Conservation (phyloP, 805 yeast genomes). For the Yarrowia sp. region DNA sequence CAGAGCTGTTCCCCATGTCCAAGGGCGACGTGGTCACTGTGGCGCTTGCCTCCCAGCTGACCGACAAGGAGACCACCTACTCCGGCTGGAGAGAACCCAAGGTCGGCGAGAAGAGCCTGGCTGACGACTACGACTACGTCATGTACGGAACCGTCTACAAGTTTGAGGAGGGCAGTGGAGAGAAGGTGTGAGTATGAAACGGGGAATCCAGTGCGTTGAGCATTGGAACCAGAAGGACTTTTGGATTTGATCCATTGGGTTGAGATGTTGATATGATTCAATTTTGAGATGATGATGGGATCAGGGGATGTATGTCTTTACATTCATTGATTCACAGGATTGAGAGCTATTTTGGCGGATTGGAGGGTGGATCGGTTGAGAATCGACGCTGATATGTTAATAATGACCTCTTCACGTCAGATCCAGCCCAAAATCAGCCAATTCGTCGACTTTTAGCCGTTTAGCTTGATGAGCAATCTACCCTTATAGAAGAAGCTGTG, state of each 20-base stretch:
- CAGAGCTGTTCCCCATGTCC: constrained; percentile 87
- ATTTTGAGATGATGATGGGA: background rate
- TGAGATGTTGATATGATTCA: background rate
- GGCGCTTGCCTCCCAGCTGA: constrained; percentile 79
- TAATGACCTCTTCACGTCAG: too few relatives aligned
- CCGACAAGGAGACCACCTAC: constrained; percentile 55
- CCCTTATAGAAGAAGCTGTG: too few relatives aligned
- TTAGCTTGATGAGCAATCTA: background rate
- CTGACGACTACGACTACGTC: constrained; percentile 97
- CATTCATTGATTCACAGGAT: too few relatives aligned
- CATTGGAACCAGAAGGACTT: too few relatives aligned
- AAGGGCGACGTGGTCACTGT: constrained; percentile 80
- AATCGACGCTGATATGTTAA: too few relatives aligned
- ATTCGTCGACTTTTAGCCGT: background rate
- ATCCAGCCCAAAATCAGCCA: background rate
- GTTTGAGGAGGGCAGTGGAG: constrained; percentile 82
- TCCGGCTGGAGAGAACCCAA: constrained; percentile 86
- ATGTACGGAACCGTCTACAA: constrained; percentile 98
- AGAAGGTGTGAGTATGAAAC: constrained; percentile 52
- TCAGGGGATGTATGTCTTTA: too few relatives aligned
- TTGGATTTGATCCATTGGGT: too few relatives aligned
- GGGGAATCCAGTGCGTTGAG: too few relatives aligned
- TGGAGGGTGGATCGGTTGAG: too few relatives aligned
- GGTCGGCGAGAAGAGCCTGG: constrained; percentile 81
- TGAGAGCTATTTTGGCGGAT: too few relatives aligned